These are phyloP conservation scores for Metarhizium brunneum DNA, from an alignment of 2,329 filamentous ascomycete genomes.

Conservation along the genomic window DNA sequence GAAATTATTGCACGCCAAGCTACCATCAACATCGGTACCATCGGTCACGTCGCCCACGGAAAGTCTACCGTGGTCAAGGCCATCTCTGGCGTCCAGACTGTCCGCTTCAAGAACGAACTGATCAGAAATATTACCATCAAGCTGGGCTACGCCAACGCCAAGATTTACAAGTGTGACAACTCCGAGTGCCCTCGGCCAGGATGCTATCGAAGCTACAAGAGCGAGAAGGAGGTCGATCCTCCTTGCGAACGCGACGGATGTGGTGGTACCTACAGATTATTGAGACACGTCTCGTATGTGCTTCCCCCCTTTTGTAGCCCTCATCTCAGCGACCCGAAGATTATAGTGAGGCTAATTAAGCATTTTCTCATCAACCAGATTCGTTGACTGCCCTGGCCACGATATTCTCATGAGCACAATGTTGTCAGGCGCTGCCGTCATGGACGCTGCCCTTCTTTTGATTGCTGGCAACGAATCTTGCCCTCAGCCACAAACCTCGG, in stretches of 20 bases:
- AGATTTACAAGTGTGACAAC: conserved; percentile 99
- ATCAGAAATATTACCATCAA: conserved; percentile 99
- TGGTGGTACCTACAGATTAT: conserved; percentile 72
- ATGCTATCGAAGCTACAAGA: conserved; percentile 96
- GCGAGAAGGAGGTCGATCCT: conserved; percentile 96
- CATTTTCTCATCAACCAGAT: conserved; percentile 39
- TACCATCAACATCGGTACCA: conserved; percentile 98
- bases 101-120: conserved; percentile 99
- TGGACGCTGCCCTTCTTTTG: conserved; percentile 93
- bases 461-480: conserved; percentile 98
- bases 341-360: background rate
- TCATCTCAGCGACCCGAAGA: background rate
- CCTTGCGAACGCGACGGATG: conserved; percentile 93
- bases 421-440: conserved; percentile 98
- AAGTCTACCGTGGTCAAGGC: conserved; percentile 99
- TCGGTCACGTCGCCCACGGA: conserved; percentile 97
- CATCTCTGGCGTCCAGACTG: conserved; percentile 96
- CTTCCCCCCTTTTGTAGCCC: background rate
- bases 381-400: conserved; percentile 98
- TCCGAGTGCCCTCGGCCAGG: conserved; percentile 81
- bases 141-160: conserved; percentile 97
- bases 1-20: conserved; percentile 98
- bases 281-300: conserved; percentile 86
- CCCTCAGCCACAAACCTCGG: conserved; percentile 95
- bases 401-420: conserved; percentile 99